phyloP scores from a whole-genome alignment of 495 filamentous ascomycete genomes.

The Penicillium crystallinum region DNA sequence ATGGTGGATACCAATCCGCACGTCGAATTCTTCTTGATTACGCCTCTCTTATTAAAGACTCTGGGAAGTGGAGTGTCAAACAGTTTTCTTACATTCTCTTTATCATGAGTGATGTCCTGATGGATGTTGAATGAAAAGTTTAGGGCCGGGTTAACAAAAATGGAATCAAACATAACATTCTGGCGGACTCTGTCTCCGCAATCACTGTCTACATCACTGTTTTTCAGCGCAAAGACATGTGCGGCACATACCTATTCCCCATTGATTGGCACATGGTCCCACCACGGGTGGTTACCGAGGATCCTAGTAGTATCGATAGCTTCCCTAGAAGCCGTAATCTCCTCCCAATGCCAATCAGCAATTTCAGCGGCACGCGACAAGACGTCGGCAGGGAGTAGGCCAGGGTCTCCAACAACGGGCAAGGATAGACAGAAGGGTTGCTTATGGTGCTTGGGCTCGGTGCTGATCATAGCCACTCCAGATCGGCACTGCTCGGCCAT shows the following conservation, averaged over 20 bases:
- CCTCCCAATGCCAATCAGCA: not conserved
- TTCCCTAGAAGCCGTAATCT: not conserved
- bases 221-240: no score
- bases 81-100: constrained; percentile 46
- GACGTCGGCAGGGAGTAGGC: not conserved
- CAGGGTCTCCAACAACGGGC: not conserved
- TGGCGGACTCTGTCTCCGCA: no score
- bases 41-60: constrained; percentile 45
- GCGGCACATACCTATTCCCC: not conserved
- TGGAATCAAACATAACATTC: no score
- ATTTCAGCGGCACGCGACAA: not conserved
- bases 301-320: not conserved
- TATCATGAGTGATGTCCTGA: constrained; percentile 52
- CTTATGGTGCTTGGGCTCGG: not conserved
- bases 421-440: not conserved
- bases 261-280: not conserved
- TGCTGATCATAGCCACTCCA: not conserved
- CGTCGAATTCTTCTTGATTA: constrained; percentile 46
- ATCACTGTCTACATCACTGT: no score
- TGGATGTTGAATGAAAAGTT: constrained; percentile 36
- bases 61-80: constrained; percentile 47
- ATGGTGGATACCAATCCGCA: constrained; percentile 46
- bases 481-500: not conserved
- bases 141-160: no score
- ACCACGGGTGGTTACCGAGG: not conserved